A percentile compares a stretch with the other conserved stretches of the same genome.
Conservation (phyloP, 2,329 filamentous ascomycete species). For the Seiridium unicorne region DNA sequence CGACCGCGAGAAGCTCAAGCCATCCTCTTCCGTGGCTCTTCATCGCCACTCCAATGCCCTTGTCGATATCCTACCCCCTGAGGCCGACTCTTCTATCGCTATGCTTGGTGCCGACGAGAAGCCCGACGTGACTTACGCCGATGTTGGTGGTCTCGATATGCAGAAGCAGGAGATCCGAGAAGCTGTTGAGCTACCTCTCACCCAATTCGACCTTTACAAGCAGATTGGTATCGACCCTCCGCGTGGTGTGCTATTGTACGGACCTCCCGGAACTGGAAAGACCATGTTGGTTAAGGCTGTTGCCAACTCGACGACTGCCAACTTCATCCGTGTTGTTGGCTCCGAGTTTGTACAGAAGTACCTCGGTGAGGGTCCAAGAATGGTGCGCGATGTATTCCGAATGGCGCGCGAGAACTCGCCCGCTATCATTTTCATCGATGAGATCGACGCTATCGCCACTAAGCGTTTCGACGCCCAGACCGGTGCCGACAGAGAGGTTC, state of each 20-base stretch:
- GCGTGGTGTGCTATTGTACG: conserved; percentile 92
- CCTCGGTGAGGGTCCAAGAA: conserved; percentile 92
- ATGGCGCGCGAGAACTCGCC: conserved; percentile 99
- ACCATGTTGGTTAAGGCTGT: conserved; percentile 95
- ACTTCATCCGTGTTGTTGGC: conserved; percentile 96
- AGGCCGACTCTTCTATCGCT: conserved; percentile 97
- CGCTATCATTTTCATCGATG: conserved; percentile 99
- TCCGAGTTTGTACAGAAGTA: conserved; percentile 99
- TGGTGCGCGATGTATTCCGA: conserved; percentile 98
- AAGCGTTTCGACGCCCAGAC: conserved; percentile 99
- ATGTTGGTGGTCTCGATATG: conserved; percentile 98
- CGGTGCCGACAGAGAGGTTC: conserved; percentile 94
- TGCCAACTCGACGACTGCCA: conserved; percentile 95
- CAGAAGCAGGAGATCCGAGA: conserved; percentile 99
- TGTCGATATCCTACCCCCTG: conserved; percentile 97
- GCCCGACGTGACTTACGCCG: conserved; percentile 95
- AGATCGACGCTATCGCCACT: conserved; percentile 97
- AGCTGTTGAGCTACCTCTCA: conserved; percentile 93
- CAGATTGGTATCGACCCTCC: conserved; percentile 99
- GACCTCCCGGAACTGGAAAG: conserved; percentile 87
- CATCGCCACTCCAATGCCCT: conserved; percentile 98
- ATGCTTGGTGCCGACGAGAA: conserved; percentile 98
- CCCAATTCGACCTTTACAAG: conserved; percentile 97
- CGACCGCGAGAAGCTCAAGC: conserved; percentile 96
- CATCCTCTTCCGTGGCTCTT: conserved; percentile 93